Evolutionary conservation across 768 basidiomycete genomes (phyloP).

Genomic region (Calocera cornea): DNA sequence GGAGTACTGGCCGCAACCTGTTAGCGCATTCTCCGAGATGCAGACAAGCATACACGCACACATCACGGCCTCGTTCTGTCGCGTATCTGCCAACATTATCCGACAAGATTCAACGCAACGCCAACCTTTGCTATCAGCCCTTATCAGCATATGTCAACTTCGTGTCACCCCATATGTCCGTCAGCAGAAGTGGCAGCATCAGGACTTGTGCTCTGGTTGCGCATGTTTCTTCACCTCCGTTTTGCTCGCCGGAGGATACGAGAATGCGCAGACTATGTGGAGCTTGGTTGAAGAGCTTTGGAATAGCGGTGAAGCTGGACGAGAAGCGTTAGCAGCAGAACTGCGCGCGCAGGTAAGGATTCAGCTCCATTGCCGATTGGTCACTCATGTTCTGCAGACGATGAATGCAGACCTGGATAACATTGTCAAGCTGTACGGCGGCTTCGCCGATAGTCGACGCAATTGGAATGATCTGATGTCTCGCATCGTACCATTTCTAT

Average conservation of each 20-base stretch:
- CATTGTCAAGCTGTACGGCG: neutral
- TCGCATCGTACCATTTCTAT: neutral
- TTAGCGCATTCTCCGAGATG: neutral
- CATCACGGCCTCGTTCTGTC: neutral
- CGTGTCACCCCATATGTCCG: neutral
- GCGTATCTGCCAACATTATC: neutral
- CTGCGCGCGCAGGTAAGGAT: neutral
- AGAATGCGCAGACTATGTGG: neutral
- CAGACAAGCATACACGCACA: neutral
- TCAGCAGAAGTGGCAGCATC: neutral
- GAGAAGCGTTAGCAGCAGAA: neutral
- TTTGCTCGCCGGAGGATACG: neutral
- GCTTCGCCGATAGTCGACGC: neutral
- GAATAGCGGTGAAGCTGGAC: neutral
- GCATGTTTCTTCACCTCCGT: neutral
- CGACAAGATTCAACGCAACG: neutral
- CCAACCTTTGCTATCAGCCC: neutral
- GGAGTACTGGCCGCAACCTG: neutral
- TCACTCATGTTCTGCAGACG: neutral
- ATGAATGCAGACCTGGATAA: neutral
- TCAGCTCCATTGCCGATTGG: neutral
- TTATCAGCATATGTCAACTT: neutral
- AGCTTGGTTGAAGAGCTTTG: neutral
- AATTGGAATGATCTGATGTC: neutral
- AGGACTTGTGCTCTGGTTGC: neutral